Conservation (phyloP, 305 asterid species). For the Fraxinus albicans region DNA sequence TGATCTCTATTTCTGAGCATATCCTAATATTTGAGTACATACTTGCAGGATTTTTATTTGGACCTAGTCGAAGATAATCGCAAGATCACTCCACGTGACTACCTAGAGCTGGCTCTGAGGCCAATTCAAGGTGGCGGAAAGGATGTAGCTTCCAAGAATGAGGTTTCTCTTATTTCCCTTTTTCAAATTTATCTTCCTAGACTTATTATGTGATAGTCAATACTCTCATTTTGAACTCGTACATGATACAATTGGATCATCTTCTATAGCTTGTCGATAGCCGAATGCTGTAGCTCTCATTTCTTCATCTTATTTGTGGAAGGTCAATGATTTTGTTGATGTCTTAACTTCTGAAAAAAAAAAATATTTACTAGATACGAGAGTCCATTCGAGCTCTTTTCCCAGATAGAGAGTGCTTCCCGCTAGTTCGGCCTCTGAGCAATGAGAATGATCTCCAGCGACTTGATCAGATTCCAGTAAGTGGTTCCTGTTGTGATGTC, state of each 20-base stretch:
- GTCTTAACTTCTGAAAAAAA: conserved; percentile 6
- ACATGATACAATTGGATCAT: not conserved
- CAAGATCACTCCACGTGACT: conserved; percentile 95
- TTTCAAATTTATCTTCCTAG: not conserved
- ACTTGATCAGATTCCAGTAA: conserved; percentile 81
- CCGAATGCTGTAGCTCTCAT: not conserved
- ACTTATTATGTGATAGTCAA: not conserved
- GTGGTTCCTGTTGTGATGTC: conserved; percentile 26
- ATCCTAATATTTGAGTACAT: conserved; percentile 18
- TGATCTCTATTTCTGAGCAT: not conserved
- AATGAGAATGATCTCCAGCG: conserved; percentile 84
- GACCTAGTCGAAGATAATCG: conserved; percentile 81
- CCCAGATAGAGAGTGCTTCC: conserved; percentile 93
- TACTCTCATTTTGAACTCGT: not conserved
- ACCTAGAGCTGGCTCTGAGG: conserved; percentile 85
- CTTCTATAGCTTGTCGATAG: not conserved
- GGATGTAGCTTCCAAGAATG: conserved; percentile 88
- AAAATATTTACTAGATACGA: conserved; percentile 58
- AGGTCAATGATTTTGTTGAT: conserved; percentile 1
- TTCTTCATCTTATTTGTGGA: not conserved
- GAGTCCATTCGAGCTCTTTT: conserved; percentile 99
- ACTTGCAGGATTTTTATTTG: conserved; percentile 85
- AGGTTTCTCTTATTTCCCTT: conserved; percentile 44
- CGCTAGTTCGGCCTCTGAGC: conserved; percentile 90
- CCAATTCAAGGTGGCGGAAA: conserved; percentile 72